A percentile compares a stretch with the other conserved stretches of the same genome.
These are phyloP conservation scores for Lipomyces yamanashiensis DNA, from an alignment of 805 yeast species.

Conservation along the genomic window DNA sequence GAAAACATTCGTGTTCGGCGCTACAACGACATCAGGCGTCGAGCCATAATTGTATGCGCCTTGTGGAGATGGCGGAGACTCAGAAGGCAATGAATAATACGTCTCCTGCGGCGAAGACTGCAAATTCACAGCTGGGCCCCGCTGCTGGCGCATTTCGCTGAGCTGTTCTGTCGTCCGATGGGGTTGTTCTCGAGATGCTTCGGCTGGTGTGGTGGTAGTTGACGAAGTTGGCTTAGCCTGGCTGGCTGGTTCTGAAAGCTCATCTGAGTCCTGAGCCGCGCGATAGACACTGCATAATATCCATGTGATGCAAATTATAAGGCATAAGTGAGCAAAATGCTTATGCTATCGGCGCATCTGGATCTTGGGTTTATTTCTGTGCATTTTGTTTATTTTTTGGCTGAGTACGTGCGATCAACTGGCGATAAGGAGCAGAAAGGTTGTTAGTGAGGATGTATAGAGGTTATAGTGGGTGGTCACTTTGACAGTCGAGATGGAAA, in stretches of 20 bases:
- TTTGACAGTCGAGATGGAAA: too few species aligned
- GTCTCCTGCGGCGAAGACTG: slow-evolving; percentile 13
- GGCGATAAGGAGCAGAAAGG: too few species aligned
- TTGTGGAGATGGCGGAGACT: slow-evolving; percentile 31
- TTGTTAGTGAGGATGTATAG: too few species aligned
- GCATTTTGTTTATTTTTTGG: neutral
- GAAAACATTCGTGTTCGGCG: slow-evolving; percentile 9
- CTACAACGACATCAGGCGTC: slow-evolving; percentile 11
- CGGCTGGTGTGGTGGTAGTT: neutral
- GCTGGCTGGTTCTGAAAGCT: neutral
- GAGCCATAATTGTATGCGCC: neutral
- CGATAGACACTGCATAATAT: neutral
- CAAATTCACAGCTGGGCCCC: neutral
- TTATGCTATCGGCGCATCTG: slow-evolving; percentile 6
- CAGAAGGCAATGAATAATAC: slow-evolving; percentile 30
- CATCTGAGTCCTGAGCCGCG: slow-evolving; percentile 7
- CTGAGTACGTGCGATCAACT: too few species aligned
- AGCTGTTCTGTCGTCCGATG: neutral
- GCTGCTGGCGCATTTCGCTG: slow-evolving; percentile 11
- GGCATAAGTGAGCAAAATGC: neutral
- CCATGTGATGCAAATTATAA: neutral
- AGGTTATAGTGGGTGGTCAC: too few species aligned
- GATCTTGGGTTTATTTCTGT: neutral
- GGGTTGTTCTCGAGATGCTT: neutral
- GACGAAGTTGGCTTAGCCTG: neutral